Evolutionary conservation across 257 asterid species (phyloP), one percentile per base, ranked within the genome.

Genomic region (Solanum ossicruentum): DNA sequence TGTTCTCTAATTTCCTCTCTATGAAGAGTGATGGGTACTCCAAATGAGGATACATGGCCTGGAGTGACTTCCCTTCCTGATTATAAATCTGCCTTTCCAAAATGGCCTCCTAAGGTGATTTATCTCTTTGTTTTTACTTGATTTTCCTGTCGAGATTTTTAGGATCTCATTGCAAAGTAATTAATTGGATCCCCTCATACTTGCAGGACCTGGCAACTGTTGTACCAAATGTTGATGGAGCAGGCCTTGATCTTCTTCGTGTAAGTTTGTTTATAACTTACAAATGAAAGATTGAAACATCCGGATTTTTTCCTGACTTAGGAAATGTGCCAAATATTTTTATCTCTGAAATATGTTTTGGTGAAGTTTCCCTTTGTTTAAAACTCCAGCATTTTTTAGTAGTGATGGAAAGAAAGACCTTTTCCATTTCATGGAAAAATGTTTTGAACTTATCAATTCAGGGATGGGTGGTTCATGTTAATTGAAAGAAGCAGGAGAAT

Each of bases 21-120:
- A 81, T 87, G 86, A 89, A 96, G 99, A 86, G 84, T 91, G 83
- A 88, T 93, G 97, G 99, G 99, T 67, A 96, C 99, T 87, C 99
- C 99, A n/a, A 93, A 91, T 82, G 99, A 96, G 90, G 97, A 90
- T 83, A 91, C 91, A 39, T 96, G 98, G 99, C 97, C 97, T 60
- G 98, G 99, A 83, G 98, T 96, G 88, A 93, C 98, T 55, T 92
- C 98, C 85, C 93, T 95, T 72, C 99, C 98, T 81, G 99, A 95
- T 88, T 96, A 89, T 77, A 95, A 93, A 92, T 89, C 97, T 83
- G 83, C 97, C 85, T 96, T 95, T 88, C 98, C 98, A 5, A 95
- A 90, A 87, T 93, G 97, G 97, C 94, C 95, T 56, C 12, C 93
- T 55, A 92, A 93, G 99, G 99, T 96, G 82, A 86, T 79, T 81